Percentiles rank a stretch among this genome's conserved stretches.
Conservation (phyloP, 164 flowering plant species). For the Macadamia integrifolia region DNA sequence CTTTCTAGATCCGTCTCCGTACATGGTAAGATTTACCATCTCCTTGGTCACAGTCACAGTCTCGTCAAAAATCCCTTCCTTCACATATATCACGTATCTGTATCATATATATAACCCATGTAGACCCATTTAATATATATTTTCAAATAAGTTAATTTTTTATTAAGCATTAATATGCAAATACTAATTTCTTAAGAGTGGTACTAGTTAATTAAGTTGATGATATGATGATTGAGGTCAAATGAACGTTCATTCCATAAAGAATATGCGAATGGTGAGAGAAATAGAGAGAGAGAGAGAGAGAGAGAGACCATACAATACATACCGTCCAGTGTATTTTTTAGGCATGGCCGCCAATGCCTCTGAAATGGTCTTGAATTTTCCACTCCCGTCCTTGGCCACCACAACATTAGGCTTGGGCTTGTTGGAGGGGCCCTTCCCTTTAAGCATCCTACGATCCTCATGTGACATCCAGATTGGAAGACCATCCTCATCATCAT, state of each 20-base stretch:
- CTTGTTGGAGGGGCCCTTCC: not conserved
- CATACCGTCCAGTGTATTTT: conserved; percentile 48
- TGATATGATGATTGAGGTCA: no score
- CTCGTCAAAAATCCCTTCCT: conserved; percentile 66
- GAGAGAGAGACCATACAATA: no score
- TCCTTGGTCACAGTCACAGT: conserved; percentile 42
- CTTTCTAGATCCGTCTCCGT: conserved; percentile 80
- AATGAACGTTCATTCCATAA: no score
- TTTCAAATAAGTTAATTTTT: no score
- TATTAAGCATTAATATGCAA: no score
- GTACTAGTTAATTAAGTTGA: no score
- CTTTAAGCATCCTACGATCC: conserved; percentile 44
- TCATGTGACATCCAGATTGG: conserved; percentile 48
- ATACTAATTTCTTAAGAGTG: no score
- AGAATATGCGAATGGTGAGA: no score
- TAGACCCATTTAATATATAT: no score
- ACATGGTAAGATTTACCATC: conserved; percentile 65
- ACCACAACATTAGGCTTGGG: conserved; percentile 52
- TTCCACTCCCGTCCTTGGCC: conserved; percentile 81
- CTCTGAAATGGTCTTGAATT: conserved; percentile 47
- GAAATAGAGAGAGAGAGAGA: no score
- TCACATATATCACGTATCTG: conserved; percentile 62
- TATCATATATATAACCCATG: not conserved
- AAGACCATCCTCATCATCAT: conserved; percentile 14
- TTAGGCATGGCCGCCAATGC: conserved; percentile 61